Evolutionary conservation across 2,329 filamentous ascomycete genomes (phyloP), one percentile per base, ranked within the genome.

Genomic region (Aspergillus udagawae): DNA sequence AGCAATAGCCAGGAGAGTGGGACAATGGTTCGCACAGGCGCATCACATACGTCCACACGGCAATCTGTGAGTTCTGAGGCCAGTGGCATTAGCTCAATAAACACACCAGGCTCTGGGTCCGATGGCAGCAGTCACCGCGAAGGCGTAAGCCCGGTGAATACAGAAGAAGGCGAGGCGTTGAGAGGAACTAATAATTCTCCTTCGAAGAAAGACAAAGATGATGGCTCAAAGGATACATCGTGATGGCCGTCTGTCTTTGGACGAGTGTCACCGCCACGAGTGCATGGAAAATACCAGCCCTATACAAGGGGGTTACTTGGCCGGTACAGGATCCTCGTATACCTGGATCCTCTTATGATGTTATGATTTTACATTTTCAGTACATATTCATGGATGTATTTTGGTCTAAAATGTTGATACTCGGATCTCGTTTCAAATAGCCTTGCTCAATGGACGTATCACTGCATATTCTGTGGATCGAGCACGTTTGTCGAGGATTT

Each of bases 51-150:
- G 5, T 59, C 63, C 3, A 52, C 55, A 3, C 50, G 48, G 20
- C 58, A 55, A 28, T 60, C 61, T 7, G 51, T 59, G 20, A 44
- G 56, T 2, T 58, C 62, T 1, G 63, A 63, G 41, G 57, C 57
- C 44, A 66, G 62, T 49, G 60, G 58, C 21, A 59, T 65, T 44
- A 64, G 60, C 50, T 62, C 61, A 3, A 57, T 65, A 25, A 55
- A 57, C 51, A 64, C 63, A 14, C 57, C 60, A 28, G 66, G 62
- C 44, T 59, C 59, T 8, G 54, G 48, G n/a, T 66, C 61, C 3
- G 61, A 58, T 14, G 41, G 59, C 21, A 14, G 32, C n/a, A 57
- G 12, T 50, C 32, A 25, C 27, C 25, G 38, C 21, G 23, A 25
- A 29, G 35, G 4, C 23, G 38, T 35, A 38, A n/a, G 38, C 27